phyloP scores from a whole-genome alignment of 208 protist species.

The Acanthamoeba triangularis region DNA sequence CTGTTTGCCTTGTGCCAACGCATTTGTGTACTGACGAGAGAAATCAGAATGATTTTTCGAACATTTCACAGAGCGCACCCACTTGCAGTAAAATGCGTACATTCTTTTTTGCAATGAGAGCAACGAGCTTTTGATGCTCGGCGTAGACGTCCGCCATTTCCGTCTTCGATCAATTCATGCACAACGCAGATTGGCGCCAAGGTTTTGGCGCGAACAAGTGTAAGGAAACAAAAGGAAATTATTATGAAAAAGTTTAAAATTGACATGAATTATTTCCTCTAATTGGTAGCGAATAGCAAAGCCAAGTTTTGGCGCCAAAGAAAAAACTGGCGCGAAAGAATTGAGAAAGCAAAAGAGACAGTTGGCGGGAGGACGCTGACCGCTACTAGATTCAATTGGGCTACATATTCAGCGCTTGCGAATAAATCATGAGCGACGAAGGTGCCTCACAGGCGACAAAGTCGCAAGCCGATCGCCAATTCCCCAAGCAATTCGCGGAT shows the following conservation, averaged over 20 bases:
- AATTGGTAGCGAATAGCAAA: too few species aligned
- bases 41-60: background rate
- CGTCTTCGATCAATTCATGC: too few species aligned
- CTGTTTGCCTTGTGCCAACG: slow-evolving; percentile 21
- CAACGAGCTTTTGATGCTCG: slow-evolving; percentile 31
- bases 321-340: background rate
- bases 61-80: background rate
- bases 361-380: background rate
- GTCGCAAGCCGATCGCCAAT: slow-evolving; percentile 45
- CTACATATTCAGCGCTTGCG: too few species aligned
- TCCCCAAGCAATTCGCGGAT: slow-evolving; percentile 37
- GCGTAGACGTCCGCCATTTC: slow-evolving; percentile 37
- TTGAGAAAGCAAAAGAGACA: background rate
- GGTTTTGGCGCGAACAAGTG: background rate
- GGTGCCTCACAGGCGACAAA: background rate
- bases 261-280: too few species aligned
- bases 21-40: background rate
- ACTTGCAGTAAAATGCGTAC: background rate
- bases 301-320: background rate
- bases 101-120: background rate
- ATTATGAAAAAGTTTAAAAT: background rate
- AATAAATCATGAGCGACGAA: slow-evolving; percentile 12
- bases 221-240: background rate
- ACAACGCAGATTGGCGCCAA: background rate
- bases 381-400: background rate